These are phyloP conservation scores for Lathyrus tuberosus DNA, from an alignment of 306 rosid species.

Conservation along the genomic window DNA sequence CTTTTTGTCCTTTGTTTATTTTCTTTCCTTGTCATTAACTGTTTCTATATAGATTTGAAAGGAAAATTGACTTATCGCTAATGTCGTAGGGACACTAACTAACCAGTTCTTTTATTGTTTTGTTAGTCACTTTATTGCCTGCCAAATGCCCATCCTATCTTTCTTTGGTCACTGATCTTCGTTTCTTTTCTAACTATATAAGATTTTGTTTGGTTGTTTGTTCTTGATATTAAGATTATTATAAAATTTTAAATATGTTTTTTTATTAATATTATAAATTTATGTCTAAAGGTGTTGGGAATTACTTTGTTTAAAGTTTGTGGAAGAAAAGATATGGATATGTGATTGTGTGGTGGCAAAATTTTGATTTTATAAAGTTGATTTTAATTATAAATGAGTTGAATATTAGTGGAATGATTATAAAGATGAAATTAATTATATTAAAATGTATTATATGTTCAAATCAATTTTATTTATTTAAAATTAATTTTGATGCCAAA, in stretches of 20 bases:
- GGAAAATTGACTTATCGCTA: constrained; percentile 28
- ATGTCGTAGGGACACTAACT: constrained; percentile 29
- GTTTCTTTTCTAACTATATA: background rate
- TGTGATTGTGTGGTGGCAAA: too few species aligned
- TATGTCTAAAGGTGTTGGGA: too few species aligned
- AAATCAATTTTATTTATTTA: too few species aligned
- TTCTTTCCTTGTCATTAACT: background rate
- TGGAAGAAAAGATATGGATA: too few species aligned
- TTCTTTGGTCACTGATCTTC: constrained; percentile 28
- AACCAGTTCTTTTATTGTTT: constrained; percentile 3
- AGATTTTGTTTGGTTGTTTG: background rate
- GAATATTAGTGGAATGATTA: too few species aligned
- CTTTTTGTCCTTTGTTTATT: background rate
- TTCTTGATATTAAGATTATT: background rate
- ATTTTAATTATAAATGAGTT: too few species aligned
- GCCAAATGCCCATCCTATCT: constrained; percentile 5
- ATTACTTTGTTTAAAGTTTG: too few species aligned
- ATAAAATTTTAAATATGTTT: background rate
- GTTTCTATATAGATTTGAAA: background rate
- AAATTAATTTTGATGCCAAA: too few species aligned
- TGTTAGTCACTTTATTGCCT: background rate
- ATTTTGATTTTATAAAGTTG: too few species aligned
- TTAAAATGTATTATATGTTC: too few species aligned
- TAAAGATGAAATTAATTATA: too few species aligned
- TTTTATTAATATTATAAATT: too few species aligned